phyloP scores from a whole-genome alignment of 106 monocot genomes.

The Acorus calamus region DNA sequence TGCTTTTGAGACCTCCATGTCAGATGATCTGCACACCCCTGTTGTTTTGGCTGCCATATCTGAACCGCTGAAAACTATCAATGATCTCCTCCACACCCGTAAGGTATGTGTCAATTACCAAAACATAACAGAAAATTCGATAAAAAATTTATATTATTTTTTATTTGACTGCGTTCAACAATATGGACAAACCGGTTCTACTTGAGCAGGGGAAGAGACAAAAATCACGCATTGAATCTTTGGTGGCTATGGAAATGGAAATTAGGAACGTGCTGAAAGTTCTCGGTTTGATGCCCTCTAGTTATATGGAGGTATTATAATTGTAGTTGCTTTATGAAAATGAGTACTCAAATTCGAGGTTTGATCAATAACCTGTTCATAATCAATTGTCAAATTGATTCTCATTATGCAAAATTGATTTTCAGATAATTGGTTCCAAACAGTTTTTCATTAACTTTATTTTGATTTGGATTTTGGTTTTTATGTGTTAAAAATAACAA shows the following conservation, averaged over 20 bases:
- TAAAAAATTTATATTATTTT: too few relatives aligned
- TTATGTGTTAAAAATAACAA: too few relatives aligned
- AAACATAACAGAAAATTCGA: not conserved
- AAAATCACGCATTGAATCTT: slow-evolving; percentile 51
- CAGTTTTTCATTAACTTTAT: too few relatives aligned
- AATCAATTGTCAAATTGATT: too few relatives aligned
- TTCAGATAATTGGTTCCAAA: too few relatives aligned
- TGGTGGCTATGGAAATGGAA: slow-evolving; percentile 44
- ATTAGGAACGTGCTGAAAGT: slow-evolving; percentile 36
- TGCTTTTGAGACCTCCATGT: slow-evolving; percentile 56
- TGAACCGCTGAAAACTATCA: slow-evolving; percentile 81
- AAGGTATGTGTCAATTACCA: slow-evolving; percentile 32
- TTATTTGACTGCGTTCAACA: not conserved
- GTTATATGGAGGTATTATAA: slow-evolving; percentile 46
- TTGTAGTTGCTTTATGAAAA: too few relatives aligned
- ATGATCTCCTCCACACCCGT: slow-evolving; percentile 82
- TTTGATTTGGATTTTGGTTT: too few relatives aligned
- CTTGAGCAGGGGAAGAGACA: slow-evolving; percentile 69
- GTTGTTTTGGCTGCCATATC: slow-evolving; percentile 75
- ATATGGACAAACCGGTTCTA: not conserved
- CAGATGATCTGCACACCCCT: slow-evolving; percentile 87
- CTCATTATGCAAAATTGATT: too few relatives aligned
- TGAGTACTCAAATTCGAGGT: too few relatives aligned
- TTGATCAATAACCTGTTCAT: too few relatives aligned
- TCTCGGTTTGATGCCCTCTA: slow-evolving; percentile 64